Percentiles rank a stretch among this genome's conserved stretches.
These are phyloP conservation scores for Botrytis squamosa DNA, from an alignment of 2,329 filamentous ascomycete species.

Conservation along the genomic window DNA sequence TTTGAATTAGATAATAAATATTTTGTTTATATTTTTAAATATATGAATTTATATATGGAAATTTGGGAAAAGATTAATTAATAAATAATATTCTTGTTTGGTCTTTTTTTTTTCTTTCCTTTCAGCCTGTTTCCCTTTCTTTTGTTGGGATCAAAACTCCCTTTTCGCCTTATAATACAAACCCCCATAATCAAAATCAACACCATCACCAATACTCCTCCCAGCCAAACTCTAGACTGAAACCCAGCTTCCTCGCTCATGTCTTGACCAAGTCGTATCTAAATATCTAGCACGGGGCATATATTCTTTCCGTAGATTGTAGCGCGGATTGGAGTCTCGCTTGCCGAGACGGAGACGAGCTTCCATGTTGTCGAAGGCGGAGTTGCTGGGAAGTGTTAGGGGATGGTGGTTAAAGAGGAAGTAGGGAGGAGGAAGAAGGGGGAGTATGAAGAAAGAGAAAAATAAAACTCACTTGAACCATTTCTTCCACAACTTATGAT, in stretches of 20 bases:
- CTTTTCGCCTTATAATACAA: neutral
- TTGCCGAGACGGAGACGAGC: constrained; percentile 20
- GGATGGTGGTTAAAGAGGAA: neutral
- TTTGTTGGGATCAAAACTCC: neutral
- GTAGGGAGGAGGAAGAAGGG: no score
- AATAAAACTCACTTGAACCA: constrained; percentile 30
- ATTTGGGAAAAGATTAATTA: no score
- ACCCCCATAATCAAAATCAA: neutral
- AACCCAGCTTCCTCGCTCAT: neutral
- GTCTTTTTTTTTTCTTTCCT: neutral
- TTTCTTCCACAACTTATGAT: constrained; percentile 33
- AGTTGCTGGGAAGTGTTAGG: constrained; percentile 17
- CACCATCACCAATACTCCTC: neutral
- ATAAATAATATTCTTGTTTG: no score
- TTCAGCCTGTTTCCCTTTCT: accelerated
- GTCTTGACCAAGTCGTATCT: neutral
- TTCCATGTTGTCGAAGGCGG: constrained; percentile 31
- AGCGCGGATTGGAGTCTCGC: neutral
- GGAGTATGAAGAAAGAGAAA: neutral
- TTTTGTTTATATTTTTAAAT: no score
- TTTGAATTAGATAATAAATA: accelerated
- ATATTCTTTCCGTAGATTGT: neutral
- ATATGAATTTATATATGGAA: no score
- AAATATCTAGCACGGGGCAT: neutral
- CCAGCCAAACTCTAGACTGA: neutral